These are phyloP conservation scores for Flaveria linearis DNA, from an alignment of 129 eudicot genomes.

Conservation along the genomic window DNA sequence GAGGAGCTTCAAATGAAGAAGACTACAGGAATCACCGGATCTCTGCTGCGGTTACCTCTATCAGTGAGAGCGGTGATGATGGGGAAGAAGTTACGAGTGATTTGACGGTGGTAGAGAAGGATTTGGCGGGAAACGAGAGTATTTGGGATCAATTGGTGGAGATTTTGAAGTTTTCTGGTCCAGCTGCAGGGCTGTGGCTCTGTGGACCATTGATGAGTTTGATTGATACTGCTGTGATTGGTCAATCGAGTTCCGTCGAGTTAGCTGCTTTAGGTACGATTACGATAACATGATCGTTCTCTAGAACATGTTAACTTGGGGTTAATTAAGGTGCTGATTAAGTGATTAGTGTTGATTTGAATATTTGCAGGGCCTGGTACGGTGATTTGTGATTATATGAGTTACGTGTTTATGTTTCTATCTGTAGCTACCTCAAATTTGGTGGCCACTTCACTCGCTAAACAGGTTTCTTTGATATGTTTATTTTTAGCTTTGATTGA, in stretches of 20 bases:
- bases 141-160: conserved; percentile 82
- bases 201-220: conserved; percentile 94
- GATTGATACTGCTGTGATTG: conserved; percentile 92
- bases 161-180: conserved; percentile 88
- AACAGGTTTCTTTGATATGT: conserved; percentile 50
- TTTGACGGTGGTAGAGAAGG: conserved; percentile 30
- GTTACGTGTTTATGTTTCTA: conserved; percentile 90
- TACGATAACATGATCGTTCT: neutral
- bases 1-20: conserved; percentile 21
- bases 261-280: conserved; percentile 89
- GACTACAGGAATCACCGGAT: conserved; percentile 4
- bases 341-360: conserved; percentile 26
- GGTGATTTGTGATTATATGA: conserved; percentile 79
- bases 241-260: conserved; percentile 85
- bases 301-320: neutral
- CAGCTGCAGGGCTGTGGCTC: conserved; percentile 91
- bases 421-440: conserved; percentile 91
- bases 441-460: conserved; percentile 91
- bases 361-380: conserved; percentile 85
- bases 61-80: conserved; percentile 27
- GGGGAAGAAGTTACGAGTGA: conserved; percentile 12
- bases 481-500: neutral
- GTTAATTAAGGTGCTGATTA: neutral
- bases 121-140: conserved; percentile 50
- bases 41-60: conserved; percentile 36